phyloP scores from a whole-genome alignment of 345 rosid species.

The Brassica carinata region DNA sequence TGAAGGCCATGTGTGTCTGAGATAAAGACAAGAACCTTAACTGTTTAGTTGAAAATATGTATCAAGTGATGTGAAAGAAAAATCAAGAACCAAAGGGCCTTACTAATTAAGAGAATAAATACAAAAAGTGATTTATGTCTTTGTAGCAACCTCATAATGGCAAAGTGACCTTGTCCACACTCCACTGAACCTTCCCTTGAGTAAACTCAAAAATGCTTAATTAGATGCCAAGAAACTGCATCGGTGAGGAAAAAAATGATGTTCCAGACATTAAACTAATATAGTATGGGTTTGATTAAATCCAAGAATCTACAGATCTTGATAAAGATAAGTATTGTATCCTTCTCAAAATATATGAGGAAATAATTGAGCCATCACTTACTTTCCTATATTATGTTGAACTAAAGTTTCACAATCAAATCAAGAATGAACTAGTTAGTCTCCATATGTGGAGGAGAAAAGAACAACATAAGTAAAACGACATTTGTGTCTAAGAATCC shows the following conservation, averaged over 20 bases:
- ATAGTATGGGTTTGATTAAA: constrained; percentile 14
- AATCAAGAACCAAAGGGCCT: constrained; percentile 15
- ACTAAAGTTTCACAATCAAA: not conserved
- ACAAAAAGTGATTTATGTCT: constrained; percentile 25
- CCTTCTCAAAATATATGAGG: constrained; percentile 2
- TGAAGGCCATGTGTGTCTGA: constrained; percentile 32
- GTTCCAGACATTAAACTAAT: not conserved
- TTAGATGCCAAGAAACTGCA: not conserved
- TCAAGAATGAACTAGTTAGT: not conserved
- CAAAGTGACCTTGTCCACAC: constrained; percentile 9
- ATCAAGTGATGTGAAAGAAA: constrained; percentile 23
- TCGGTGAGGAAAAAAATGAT: not conserved
- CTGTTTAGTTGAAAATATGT: constrained; percentile 19
- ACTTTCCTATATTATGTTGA: not conserved
- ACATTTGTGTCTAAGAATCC: not conserved
- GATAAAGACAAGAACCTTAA: constrained; percentile 25
- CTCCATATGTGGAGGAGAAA: constrained; percentile 25
- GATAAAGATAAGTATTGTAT: constrained; percentile 26
- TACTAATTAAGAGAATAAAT: constrained; percentile 20
- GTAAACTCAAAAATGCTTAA: not conserved
- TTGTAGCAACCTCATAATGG: constrained; percentile 25
- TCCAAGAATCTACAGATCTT: constrained; percentile 6
- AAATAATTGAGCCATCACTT: constrained; percentile 34
- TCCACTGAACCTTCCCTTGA: not conserved
- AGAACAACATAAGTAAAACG: constrained; percentile 16